Conservation (phyloP, 2,329 filamentous ascomycete species). For the Beauveria medogensis region DNA sequence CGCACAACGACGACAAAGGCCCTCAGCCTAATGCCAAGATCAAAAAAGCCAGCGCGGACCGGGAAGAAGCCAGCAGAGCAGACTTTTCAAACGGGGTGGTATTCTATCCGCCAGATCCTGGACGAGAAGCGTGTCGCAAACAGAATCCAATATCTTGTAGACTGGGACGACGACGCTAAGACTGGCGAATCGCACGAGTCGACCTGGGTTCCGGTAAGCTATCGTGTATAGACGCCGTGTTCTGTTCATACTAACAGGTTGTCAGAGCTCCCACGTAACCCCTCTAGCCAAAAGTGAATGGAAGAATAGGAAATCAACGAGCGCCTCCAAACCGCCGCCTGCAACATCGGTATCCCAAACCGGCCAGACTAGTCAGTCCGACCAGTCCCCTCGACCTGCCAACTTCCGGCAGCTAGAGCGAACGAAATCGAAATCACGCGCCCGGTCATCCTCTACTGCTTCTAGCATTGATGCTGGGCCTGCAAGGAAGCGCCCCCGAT, state of each 20-base stretch:
- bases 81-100: constrained; percentile 23
- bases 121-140: constrained; percentile 23
- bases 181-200: constrained; percentile 26
- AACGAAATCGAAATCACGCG: not conserved
- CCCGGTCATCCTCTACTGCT: not conserved
- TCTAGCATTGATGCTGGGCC: constrained; percentile 5
- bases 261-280: constrained; percentile 24
- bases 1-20: constrained; percentile 19
- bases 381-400: constrained; percentile 21
- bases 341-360: not conserved
- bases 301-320: constrained; percentile 19
- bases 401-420: constrained; percentile 20
- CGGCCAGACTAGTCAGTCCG: constrained; percentile 13
- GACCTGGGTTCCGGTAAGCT: constrained; percentile 25
- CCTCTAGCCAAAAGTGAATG: constrained; percentile 25
- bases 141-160: constrained; percentile 27
- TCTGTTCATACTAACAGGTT: not conserved
- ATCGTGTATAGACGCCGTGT: not conserved
- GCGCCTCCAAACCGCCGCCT: not conserved
- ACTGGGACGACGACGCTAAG: constrained; percentile 27
- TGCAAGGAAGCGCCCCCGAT: constrained; percentile 18
- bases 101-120: constrained; percentile 26
- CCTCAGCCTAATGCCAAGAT: constrained; percentile 11
- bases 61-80: constrained; percentile 14
- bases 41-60: not conserved